Percentiles rank a stretch among this genome's conserved stretches.
phyloP scores from a whole-genome alignment of 2,329 filamentous ascomycete genomes.

The Pseudogymnoascus sp. region DNA sequence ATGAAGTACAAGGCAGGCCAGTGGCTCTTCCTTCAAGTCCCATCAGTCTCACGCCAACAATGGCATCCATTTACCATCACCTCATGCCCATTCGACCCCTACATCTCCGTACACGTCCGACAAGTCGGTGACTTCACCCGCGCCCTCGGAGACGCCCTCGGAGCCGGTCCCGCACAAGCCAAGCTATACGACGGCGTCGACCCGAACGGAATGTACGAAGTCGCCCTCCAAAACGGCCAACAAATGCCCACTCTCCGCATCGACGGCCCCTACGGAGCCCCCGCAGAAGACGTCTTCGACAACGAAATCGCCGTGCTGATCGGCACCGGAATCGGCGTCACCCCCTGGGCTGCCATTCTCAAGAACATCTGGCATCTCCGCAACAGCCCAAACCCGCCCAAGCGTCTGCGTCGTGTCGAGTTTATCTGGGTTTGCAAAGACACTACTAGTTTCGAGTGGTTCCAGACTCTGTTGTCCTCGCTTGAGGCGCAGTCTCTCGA shows the following conservation, averaged over 20 bases:
- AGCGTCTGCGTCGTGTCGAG: slow-evolving; percentile 84
- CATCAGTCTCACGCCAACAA: slow-evolving; percentile 77
- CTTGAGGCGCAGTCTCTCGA: slow-evolving; percentile 78
- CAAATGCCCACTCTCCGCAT: slow-evolving; percentile 84
- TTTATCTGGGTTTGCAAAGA: slow-evolving; percentile 99
- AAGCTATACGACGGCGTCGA: slow-evolving; percentile 88
- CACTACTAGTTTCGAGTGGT: slow-evolving; percentile 96
- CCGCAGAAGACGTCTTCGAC: slow-evolving; percentile 93
- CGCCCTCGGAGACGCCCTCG: slow-evolving; percentile 89
- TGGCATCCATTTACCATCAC: slow-evolving; percentile 99
- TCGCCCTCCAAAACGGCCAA: slow-evolving; percentile 86
- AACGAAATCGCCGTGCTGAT: slow-evolving; percentile 83
- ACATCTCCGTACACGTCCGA: slow-evolving; percentile 87
- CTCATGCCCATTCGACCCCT: slow-evolving; percentile 91
- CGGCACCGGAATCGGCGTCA: slow-evolving; percentile 80
- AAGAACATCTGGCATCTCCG: slow-evolving; percentile 99
- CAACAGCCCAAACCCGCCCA: slow-evolving; percentile 79
- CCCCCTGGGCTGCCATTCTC: slow-evolving; percentile 76
- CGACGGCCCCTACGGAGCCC: slow-evolving; percentile 92
- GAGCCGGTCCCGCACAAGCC: slow-evolving; percentile 76
- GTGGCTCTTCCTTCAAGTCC: slow-evolving; percentile 94
- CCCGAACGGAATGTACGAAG: slow-evolving; percentile 94
- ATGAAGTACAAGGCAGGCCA: slow-evolving; percentile 98
- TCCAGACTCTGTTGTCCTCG: slow-evolving; percentile 85
- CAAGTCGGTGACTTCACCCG: slow-evolving; percentile 96